Conservation (phyloP, 495 filamentous ascomycete genomes). For the Neurospora sublineolata region DNA sequence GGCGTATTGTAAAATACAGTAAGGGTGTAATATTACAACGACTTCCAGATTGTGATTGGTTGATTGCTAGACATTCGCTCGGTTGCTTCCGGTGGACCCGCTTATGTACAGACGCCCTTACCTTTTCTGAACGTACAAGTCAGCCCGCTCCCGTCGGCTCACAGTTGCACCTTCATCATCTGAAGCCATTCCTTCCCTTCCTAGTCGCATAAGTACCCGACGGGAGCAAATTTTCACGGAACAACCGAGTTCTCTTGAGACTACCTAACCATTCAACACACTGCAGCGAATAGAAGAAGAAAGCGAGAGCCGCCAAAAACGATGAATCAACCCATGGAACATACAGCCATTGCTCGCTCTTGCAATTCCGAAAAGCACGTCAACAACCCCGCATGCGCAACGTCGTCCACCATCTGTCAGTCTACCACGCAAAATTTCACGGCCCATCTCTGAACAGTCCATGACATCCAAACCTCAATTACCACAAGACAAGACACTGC, state of each 20-base stretch:
- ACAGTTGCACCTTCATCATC: neutral
- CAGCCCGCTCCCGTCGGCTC: neutral
- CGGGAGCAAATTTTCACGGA: neutral
- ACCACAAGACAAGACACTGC: neutral
- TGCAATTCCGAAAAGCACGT: neutral
- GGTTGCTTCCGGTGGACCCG: neutral
- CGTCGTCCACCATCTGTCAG: neutral
- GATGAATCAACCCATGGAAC: neutral
- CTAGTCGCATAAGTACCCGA: neutral
- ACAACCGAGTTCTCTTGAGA: neutral
- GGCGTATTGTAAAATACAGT: neutral
- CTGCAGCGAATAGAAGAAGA: neutral
- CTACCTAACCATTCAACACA: neutral
- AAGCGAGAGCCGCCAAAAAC: neutral
- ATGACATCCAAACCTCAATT: neutral
- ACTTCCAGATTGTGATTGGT: neutral
- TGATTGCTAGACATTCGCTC: neutral
- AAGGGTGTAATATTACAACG: neutral
- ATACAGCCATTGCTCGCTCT: neutral
- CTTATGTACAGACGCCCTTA: neutral
- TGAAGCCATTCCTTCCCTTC: neutral
- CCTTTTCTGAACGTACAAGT: neutral
- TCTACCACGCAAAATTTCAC: neutral
- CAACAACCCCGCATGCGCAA: neutral
- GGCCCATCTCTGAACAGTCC: neutral